Evolutionary conservation across 257 asterid genomes (phyloP).

Genomic region (Petunia secreta): DNA sequence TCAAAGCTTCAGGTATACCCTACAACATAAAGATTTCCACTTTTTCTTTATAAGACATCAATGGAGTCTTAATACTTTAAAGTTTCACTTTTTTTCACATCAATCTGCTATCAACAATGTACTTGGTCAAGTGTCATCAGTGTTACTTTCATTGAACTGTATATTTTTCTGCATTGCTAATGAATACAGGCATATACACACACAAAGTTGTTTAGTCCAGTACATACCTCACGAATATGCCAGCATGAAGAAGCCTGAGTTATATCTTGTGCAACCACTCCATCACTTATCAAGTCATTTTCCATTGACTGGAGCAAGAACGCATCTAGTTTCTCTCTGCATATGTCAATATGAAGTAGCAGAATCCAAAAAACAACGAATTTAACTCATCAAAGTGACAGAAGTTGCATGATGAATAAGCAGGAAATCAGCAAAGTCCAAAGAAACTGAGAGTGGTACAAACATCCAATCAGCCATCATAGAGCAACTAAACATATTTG

Average conservation of each 20-base stretch:
- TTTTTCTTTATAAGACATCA: slow-evolving; percentile 24
- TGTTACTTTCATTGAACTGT: background rate
- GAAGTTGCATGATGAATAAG: slow-evolving; percentile 5
- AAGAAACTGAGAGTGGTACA: background rate
- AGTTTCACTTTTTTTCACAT: background rate
- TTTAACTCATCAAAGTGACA: background rate
- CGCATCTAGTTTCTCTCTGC: slow-evolving; percentile 93
- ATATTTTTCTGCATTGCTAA: slow-evolving; percentile 1
- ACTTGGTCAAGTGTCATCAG: background rate
- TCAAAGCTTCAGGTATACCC: slow-evolving; percentile 95
- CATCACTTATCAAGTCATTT: slow-evolving; percentile 83
- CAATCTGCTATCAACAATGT: background rate
- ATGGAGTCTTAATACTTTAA: background rate
- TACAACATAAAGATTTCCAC: slow-evolving; percentile 37
- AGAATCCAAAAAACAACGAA: slow-evolving; percentile 26
- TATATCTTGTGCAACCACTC: slow-evolving; percentile 95
- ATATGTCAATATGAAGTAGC: slow-evolving; percentile 27
- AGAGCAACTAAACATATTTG: background rate
- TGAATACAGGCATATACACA: background rate
- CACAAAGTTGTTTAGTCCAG: no score
- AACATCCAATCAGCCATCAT: background rate
- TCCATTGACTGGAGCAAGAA: slow-evolving; percentile 82
- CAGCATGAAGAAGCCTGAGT: slow-evolving; percentile 95
- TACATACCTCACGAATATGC: slow-evolving; percentile 90
- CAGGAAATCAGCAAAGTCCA: slow-evolving; percentile 16